Evolutionary conservation across 2,329 filamentous ascomycete species (phyloP).

Genomic region (Botryotinia convoluta): DNA sequence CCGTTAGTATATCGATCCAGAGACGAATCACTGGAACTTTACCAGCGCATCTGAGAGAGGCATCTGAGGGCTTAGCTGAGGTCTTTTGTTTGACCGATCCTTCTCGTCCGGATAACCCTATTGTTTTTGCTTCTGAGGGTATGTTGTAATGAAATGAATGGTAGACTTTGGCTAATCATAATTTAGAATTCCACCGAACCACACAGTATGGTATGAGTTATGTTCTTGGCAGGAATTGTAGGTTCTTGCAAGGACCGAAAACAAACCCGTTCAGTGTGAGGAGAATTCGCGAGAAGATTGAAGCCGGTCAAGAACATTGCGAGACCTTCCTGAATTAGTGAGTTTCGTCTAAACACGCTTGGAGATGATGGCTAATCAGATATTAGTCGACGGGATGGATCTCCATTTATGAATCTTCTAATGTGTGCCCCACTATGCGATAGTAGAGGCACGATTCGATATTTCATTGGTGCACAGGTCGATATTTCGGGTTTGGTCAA

Average conservation of each 20-base stretch:
- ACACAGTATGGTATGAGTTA: slow-evolving; percentile 75
- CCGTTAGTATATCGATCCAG: slow-evolving; percentile 67
- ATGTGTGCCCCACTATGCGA: slow-evolving; percentile 64
- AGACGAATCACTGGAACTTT: slow-evolving; percentile 66
- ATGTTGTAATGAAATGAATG: slow-evolving; percentile 23
- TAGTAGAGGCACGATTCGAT: slow-evolving; percentile 58
- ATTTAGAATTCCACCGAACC: slow-evolving; percentile 67
- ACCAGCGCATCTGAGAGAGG: slow-evolving; percentile 60
- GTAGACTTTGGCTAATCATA: slow-evolving; percentile 2
- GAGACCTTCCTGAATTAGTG: slow-evolving; percentile 75
- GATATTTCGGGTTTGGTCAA: slow-evolving; percentile 63
- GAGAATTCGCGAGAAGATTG: slow-evolving; percentile 59
- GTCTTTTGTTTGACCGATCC: slow-evolving; percentile 77
- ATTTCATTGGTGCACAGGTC: slow-evolving; percentile 65
- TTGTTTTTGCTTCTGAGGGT: slow-evolving; percentile 76
- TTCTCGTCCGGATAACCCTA: slow-evolving; percentile 69
- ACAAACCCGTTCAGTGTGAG: slow-evolving; percentile 62
- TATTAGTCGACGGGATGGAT: slow-evolving; percentile 59
- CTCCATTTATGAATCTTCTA: slow-evolving; percentile 65
- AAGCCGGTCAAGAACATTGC: slow-evolving; percentile 64
- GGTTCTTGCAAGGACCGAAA: slow-evolving; percentile 73
- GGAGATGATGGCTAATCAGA: slow-evolving; percentile 14
- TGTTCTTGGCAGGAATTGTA: slow-evolving; percentile 72
- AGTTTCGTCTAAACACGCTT: slow-evolving; percentile 26
- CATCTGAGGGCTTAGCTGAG: slow-evolving; percentile 73